Percentiles rank a stretch among this genome's conserved stretches.
These are phyloP conservation scores for Corylus americana DNA, from an alignment of 306 rosid species.

Conservation along the genomic window DNA sequence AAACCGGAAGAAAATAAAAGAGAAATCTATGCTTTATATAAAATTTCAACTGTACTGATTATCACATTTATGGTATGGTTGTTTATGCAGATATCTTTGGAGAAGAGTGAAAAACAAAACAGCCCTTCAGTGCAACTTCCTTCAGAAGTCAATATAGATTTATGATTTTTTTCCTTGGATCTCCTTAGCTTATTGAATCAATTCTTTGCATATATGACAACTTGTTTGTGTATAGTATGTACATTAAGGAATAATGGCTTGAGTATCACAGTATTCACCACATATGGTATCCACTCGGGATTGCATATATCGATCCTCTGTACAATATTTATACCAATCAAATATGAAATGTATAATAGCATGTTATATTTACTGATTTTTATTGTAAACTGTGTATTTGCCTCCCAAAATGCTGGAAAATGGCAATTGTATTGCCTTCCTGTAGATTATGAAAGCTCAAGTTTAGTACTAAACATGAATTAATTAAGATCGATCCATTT, in stretches of 20 bases:
- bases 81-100: conserved; percentile 69
- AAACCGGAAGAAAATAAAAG: background rate
- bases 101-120: conserved; percentile 51
- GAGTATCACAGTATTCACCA: conserved; percentile 27
- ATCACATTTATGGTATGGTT: conserved; percentile 21
- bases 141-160: conserved; percentile 31
- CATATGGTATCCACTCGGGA: background rate
- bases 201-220: conserved; percentile 27
- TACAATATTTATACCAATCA: background rate
- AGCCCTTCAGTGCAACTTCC: conserved; percentile 34
- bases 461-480: background rate
- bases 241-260: conserved; percentile 13
- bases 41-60: conserved; percentile 3
- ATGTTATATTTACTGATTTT: background rate
- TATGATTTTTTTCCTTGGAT: conserved; percentile 33
- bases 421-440: background rate
- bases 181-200: conserved; percentile 10
- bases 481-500: background rate
- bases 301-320: background rate
- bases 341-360: background rate
- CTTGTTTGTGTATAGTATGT: conserved; percentile 37
- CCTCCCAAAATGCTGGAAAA: background rate
- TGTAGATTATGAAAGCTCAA: background rate
- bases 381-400: background rate
- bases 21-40: background rate